Percentiles rank a stretch among this genome's conserved stretches.
Conservation (phyloP, 2,329 filamentous ascomycete species). For the Aspergillus phoenicis region DNA sequence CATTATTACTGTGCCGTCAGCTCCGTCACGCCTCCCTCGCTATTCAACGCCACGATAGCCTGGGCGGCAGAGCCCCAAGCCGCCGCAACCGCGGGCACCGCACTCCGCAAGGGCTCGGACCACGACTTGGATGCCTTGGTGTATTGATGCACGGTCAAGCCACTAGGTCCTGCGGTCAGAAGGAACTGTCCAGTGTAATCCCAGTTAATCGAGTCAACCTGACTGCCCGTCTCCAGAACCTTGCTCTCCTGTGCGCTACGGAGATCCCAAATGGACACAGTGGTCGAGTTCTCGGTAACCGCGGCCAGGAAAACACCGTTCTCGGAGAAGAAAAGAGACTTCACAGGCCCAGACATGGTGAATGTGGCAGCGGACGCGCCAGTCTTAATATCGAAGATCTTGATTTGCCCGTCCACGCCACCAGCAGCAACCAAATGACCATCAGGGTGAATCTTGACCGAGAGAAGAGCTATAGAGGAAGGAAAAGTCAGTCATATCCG, state of each 20-base stretch:
- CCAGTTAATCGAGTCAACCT: slow-evolving; percentile 78
- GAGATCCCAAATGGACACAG: slow-evolving; percentile 85
- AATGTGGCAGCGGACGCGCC: slow-evolving; percentile 78
- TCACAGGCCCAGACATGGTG: slow-evolving; percentile 64
- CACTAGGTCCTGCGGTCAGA: slow-evolving; percentile 75
- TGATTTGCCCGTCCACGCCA: slow-evolving; percentile 76
- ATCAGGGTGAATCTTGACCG: slow-evolving; percentile 89
- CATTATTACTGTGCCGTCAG: slow-evolving; percentile 59
- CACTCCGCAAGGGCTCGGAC: slow-evolving; percentile 80
- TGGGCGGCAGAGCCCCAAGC: slow-evolving; percentile 77
- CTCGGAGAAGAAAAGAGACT: slow-evolving; percentile 83
- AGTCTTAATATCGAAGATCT: slow-evolving; percentile 83
- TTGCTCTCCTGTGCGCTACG: slow-evolving; percentile 82
- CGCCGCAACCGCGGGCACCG: slow-evolving; percentile 70
- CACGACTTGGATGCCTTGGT: slow-evolving; percentile 83
- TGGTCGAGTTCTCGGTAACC: slow-evolving; percentile 73
- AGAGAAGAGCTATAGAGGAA: slow-evolving; percentile 63
- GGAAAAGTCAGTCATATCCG: slow-evolving; percentile 19
- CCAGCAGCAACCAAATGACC: slow-evolving; percentile 91
- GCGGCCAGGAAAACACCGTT: slow-evolving; percentile 96
- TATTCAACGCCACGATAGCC: slow-evolving; percentile 73
- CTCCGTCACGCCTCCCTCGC: slow-evolving; percentile 73
- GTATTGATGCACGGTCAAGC: slow-evolving; percentile 87
- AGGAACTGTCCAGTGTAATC: slow-evolving; percentile 96
- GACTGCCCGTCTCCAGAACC: slow-evolving; percentile 79